These are phyloP conservation scores for Babesia ovata DNA, from an alignment of 169 alveolate genomes.

Conservation along the genomic window DNA sequence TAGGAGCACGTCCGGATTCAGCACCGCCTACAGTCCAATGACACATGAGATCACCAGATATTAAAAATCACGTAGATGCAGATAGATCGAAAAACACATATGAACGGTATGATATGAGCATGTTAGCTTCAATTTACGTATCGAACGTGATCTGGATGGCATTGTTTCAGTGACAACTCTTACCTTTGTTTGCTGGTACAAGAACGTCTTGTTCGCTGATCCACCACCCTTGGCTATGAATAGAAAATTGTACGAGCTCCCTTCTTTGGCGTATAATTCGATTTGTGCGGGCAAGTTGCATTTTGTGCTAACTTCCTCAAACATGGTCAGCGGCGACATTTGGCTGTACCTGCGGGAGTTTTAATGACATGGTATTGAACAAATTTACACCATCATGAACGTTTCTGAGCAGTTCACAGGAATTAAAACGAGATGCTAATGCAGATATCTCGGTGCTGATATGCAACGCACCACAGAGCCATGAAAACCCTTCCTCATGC, in stretches of 20 bases:
- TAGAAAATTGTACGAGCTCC: conserved; percentile 76
- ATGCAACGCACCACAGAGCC: too few species aligned
- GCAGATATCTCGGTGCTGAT: too few species aligned
- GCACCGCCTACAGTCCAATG: conserved; percentile 69
- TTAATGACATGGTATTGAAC: too few species aligned
- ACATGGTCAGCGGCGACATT: conserved; percentile 86
- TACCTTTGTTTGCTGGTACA: conserved; percentile 84
- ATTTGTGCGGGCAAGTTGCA: conserved; percentile 87
- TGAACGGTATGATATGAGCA: too few species aligned
- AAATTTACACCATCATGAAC: too few species aligned
- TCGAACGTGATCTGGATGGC: not conserved
- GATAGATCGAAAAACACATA: too few species aligned
- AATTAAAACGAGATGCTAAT: too few species aligned
- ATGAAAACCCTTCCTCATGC: not conserved
- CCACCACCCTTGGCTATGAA: conserved; percentile 90
- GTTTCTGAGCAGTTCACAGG: too few species aligned
- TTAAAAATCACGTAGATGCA: not conserved
- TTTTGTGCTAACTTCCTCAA: conserved; percentile 84
- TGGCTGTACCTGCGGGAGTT: conserved; percentile 72
- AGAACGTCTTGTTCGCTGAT: conserved; percentile 86
- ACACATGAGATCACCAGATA: not conserved
- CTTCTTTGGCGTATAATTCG: conserved; percentile 69
- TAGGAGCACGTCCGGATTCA: conserved; percentile 71
- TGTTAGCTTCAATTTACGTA: too few species aligned
- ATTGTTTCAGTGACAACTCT: not conserved